Conservation (phyloP, 2,329 filamentous ascomycete species). For the Colletotrichum sp. region DNA sequence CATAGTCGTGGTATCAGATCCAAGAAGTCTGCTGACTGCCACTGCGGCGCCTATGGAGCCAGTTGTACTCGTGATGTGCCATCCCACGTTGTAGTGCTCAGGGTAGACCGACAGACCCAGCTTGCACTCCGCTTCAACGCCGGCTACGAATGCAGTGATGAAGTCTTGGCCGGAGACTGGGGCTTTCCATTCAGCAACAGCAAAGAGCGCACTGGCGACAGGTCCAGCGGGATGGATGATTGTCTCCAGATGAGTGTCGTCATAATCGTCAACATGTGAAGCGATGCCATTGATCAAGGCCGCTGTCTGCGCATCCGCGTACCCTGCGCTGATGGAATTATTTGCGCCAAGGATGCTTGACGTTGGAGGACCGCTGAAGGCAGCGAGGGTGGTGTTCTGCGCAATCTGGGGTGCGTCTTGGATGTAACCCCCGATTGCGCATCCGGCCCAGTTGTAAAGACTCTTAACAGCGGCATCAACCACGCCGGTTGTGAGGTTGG, state of each 20-base stretch:
- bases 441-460: neutral
- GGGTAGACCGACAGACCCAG: neutral
- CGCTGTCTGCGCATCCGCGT: neutral
- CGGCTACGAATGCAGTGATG: neutral
- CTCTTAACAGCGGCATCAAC: neutral
- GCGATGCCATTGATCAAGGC: neutral
- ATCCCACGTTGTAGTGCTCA: neutral
- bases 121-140: neutral
- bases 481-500: neutral
- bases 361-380: neutral
- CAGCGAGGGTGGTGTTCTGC: neutral
- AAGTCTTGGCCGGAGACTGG: neutral
- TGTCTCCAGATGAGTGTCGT: neutral
- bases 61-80: neutral
- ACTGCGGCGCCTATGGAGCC: neutral
- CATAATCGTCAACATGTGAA: neutral
- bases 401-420: neutral
- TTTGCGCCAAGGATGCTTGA: neutral
- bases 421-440: neutral
- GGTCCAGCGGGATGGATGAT: neutral
- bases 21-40: neutral
- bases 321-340: neutral
- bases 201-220: neutral
- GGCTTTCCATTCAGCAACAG: neutral
- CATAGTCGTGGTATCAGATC: neutral